Conservation (phyloP, 768 basidiomycete species). For the Clavulina sp. region DNA sequence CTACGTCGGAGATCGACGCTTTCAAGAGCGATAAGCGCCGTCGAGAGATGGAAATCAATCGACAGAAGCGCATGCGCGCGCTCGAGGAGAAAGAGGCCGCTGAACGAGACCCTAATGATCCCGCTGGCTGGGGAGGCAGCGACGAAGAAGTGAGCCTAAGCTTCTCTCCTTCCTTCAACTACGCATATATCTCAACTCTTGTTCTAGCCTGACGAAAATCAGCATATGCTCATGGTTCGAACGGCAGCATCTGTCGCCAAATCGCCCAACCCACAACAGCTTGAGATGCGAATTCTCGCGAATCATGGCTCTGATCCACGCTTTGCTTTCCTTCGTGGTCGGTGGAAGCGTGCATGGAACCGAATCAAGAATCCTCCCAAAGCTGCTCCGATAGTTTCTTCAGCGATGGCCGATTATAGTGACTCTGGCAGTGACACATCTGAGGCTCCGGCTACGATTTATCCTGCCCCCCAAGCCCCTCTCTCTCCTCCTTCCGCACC, state of each 20-base stretch:
- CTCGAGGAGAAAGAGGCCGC: conserved; percentile 29
- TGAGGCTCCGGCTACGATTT: no score
- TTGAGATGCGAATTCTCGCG: conserved; percentile 78
- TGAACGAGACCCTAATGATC: conserved; percentile 13
- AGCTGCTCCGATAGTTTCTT: no score
- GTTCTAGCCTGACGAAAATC: conserved; percentile 37
- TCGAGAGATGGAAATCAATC: conserved; percentile 34
- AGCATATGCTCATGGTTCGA: conserved; percentile 50
- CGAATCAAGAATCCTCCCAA: background rate
- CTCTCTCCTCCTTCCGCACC: no score
- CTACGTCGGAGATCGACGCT: conserved; percentile 45
- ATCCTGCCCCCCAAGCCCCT: no score
- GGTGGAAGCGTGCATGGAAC: conserved; percentile 53
- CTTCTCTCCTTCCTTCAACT: background rate
- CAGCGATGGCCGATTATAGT: no score
- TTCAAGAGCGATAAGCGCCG: conserved; percentile 52
- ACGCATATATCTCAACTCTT: conserved; percentile 1
- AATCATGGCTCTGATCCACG: conserved; percentile 64
- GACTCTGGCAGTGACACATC: no score
- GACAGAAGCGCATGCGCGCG: conserved; percentile 51
- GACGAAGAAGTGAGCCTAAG: conserved; percentile 45
- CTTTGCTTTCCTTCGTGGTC: conserved; percentile 67
- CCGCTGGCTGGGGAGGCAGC: conserved; percentile 39
- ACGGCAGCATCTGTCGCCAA: conserved; percentile 52
- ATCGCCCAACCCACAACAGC: conserved; percentile 60